Base-by-base conservation (phyloP, 2,329 filamentous ascomycete genomes). In the Metarhizium anisopliae region DNA sequence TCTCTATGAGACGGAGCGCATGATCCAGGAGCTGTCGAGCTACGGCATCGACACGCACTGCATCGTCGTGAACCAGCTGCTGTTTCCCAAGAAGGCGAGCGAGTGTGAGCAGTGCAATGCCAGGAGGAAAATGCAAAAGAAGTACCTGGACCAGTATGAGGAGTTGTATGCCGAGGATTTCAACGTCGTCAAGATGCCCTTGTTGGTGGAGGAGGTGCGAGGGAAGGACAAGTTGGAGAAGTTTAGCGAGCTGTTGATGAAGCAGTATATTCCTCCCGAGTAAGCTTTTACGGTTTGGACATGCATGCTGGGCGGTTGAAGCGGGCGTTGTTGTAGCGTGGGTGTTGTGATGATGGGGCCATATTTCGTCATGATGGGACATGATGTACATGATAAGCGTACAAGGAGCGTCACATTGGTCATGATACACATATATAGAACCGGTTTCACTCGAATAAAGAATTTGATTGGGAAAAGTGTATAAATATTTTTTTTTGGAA, bases 101-200 rank as follows among this genome's bases (percentile, higher is more conserved):
- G 81, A 84, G 40, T 99, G 94, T 73, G 91, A 96, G 60, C 94
- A 99, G 77, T 99, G 94, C 74, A 95, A 91, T 68, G 89, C 94
- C 50, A 80, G 94, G 61, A 80, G 92, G 67, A 95, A 95, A 78
- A 99, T 99, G 94, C 94, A 99, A 79, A 94, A 91, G 79, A 99
- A 99, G 77, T 99, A 99, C 70, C 80, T 99, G 47, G 92, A 97
- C 69, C 93, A 99, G 79, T 97, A 97, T 66, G 92, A 95, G 74
- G 94, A 99, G 77, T 76, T 99, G 57, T 99, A 99, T 70, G 92
- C 96, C 68, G 94, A 99, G 72, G 72, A 74, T 58, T 99, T 99
- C 77, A 96, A 99, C 69, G 92, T 99, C 43, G 93, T 99, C 63
- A 93, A 93, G 79, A 97, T 99, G 92, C 94, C 94, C 42, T 74